These are phyloP conservation scores for Chytriomyces hyalinus DNA, from an alignment of 192 early-diverging fungal genomes.

Conservation along the genomic window DNA sequence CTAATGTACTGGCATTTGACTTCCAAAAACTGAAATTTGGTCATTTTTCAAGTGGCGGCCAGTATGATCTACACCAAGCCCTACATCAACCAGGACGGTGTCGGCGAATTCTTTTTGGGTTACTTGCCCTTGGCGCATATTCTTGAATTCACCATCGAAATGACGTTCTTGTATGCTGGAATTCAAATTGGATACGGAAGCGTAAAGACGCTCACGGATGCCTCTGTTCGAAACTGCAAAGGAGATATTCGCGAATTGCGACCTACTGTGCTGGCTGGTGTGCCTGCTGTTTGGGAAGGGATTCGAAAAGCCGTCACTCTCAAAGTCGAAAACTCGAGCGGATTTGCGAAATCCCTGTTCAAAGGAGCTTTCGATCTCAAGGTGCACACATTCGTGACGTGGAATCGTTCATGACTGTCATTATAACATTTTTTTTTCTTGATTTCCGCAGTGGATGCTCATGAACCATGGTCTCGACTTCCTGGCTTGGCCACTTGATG, in stretches of 20 bases:
- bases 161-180: slow-evolving; percentile 59
- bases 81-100: slow-evolving; percentile 65
- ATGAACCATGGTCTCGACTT: slow-evolving; percentile 63
- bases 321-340: slow-evolving; percentile 61
- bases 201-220: slow-evolving; percentile 71
- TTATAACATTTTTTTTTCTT: background rate
- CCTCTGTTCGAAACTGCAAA: slow-evolving; percentile 65
- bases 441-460: slow-evolving; percentile 66
- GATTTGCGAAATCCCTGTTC: slow-evolving; percentile 74
- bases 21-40: slow-evolving; percentile 78
- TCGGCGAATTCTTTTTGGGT: slow-evolving; percentile 32
- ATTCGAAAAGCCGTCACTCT: slow-evolving; percentile 85
- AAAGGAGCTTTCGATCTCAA: slow-evolving; percentile 67
- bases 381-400: background rate
- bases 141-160: slow-evolving; percentile 86
- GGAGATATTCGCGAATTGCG: slow-evolving; percentile 72
- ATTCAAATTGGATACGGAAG: slow-evolving; percentile 70
- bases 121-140: slow-evolving; percentile 92
- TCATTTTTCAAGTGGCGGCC: slow-evolving; percentile 65
- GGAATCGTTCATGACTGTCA: no score
- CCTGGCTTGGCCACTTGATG: slow-evolving; percentile 66
- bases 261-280: slow-evolving; percentile 75
- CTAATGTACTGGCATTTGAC: slow-evolving; percentile 1
- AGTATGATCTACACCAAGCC: slow-evolving; percentile 56
- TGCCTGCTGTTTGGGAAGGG: slow-evolving; percentile 77